Conservation (phyloP, 1,284 basidiomycete species). For the Puccinia coronata region DNA sequence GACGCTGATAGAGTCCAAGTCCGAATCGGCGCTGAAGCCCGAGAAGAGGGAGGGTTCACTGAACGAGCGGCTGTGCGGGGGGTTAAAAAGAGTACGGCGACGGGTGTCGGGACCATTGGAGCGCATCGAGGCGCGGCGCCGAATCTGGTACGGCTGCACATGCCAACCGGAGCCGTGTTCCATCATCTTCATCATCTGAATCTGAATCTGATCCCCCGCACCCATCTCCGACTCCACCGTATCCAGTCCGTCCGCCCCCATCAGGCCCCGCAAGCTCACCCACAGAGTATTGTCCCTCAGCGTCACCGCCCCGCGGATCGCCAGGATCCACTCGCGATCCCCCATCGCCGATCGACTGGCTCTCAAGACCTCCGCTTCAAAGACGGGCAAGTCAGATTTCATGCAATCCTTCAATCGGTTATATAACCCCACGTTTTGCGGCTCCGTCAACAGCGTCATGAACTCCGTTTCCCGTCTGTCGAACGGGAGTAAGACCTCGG, state of each 20-base stretch:
- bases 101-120: not conserved
- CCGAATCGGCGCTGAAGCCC: not conserved
- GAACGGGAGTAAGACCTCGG: constrained; percentile 7
- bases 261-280: not conserved
- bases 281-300: not conserved
- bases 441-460: not conserved
- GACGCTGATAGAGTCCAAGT: constrained; percentile 2
- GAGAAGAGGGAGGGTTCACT: constrained; percentile 1
- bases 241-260: not conserved
- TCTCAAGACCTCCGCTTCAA: not conserved
- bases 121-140: not conserved
- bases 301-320: not conserved
- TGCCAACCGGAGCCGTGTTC: not conserved
- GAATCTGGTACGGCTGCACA: not conserved
- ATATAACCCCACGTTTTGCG: not conserved
- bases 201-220: too few species aligned
- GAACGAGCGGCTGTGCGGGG: not conserved
- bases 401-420: constrained; percentile 5
- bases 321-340: constrained; percentile 3
- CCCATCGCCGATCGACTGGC: not conserved
- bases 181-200: not conserved
- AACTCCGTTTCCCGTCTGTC: not conserved
- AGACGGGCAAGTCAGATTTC: not conserved
- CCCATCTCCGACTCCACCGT: too few species aligned
- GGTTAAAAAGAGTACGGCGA: not conserved